phyloP scores from a whole-genome alignment of 257 asterid species.

The Cruciata laevipes region DNA sequence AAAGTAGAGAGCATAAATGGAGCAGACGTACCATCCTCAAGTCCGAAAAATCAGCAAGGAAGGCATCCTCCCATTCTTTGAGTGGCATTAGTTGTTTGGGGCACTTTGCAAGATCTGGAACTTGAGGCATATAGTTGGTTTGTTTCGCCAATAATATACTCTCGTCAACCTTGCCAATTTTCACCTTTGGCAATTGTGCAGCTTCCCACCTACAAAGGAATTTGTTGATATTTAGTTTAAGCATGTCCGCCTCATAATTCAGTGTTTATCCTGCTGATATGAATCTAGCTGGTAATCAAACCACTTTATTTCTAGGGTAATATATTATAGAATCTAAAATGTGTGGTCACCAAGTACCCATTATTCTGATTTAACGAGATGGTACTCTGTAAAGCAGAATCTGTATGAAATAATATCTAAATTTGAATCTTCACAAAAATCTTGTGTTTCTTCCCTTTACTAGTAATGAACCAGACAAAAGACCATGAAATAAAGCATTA shows the following conservation, averaged over 20 bases:
- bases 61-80: conserved; percentile 89
- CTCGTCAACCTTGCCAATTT: conserved; percentile 47
- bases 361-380: not conserved
- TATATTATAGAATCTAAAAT: not conserved
- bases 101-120: conserved; percentile 79
- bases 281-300: not conserved
- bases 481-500: not conserved
- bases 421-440: not conserved
- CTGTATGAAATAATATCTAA: not conserved
- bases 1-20: not conserved
- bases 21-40: conserved; percentile 53
- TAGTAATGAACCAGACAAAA: not conserved
- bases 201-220: conserved; percentile 72
- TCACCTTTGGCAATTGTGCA: conserved; percentile 65
- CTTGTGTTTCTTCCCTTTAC: not conserved
- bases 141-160: conserved; percentile 48
- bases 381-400: not conserved
- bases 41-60: conserved; percentile 76
- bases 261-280: not conserved
- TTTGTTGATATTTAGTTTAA: not conserved
- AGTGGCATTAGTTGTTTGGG: conserved; percentile 67
- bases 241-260: too few species aligned
- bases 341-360: not conserved
- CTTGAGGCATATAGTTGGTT: conserved; percentile 80
- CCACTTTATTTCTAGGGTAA: not conserved